These are phyloP conservation scores for Pleochaeta shiraiana DNA, from an alignment of 2,329 filamentous ascomycete species.

Conservation along the genomic window DNA sequence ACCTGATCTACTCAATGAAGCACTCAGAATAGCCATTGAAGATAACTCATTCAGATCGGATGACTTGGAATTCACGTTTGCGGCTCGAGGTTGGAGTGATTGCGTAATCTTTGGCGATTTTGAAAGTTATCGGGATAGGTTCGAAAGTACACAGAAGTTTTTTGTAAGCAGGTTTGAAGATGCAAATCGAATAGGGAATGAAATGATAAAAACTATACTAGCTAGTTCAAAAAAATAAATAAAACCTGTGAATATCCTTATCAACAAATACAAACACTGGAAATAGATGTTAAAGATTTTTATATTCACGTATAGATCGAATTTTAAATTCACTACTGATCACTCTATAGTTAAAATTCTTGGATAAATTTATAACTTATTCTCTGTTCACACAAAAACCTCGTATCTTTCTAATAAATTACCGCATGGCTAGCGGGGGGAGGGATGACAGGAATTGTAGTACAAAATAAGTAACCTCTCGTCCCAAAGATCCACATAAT, in stretches of 20 bases:
- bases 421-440: too few species aligned
- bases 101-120: slow-evolving; percentile 84
- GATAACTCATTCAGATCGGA: slow-evolving; percentile 88
- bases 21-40: slow-evolving; percentile 64
- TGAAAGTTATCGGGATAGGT: slow-evolving; percentile 77
- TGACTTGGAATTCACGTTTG: slow-evolving; percentile 95
- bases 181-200: slow-evolving; percentile 71
- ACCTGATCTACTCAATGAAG: slow-evolving; percentile 57
- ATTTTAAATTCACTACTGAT: too few species aligned
- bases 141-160: slow-evolving; percentile 74
- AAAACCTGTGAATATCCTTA: too few species aligned
- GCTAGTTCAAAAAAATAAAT: slow-evolving; percentile 41
- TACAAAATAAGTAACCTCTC: too few species aligned
- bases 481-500: slow-evolving; percentile 8
- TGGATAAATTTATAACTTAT: too few species aligned
- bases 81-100: slow-evolving; percentile 86
- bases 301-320: too few species aligned
- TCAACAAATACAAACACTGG: too few species aligned
- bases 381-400: too few species aligned
- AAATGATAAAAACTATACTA: slow-evolving; percentile 92
- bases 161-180: slow-evolving; percentile 81
- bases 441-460: too few species aligned
- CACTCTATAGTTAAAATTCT: too few species aligned
- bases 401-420: too few species aligned
- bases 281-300: too few species aligned